Evolutionary conservation across 2,329 filamentous ascomycete species (phyloP).

Genomic region (Fusarium algeriense): DNA sequence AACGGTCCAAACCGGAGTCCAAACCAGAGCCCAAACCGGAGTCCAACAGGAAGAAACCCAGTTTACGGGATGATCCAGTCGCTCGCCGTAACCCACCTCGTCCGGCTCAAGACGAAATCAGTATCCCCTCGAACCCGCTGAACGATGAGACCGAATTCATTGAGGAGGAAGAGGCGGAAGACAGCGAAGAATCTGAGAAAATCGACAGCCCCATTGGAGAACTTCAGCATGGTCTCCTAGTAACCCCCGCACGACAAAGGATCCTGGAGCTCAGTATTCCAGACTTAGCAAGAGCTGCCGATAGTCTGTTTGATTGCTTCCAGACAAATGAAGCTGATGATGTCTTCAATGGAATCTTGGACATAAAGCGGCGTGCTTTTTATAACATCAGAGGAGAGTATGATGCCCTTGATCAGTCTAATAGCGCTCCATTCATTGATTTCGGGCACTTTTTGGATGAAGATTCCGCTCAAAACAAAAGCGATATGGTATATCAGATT

Average conservation of each 20-base stretch:
- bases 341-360: slow-evolving; percentile 41
- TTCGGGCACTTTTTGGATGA: slow-evolving; percentile 21
- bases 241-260: slow-evolving; percentile 33
- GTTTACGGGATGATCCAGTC: slow-evolving; percentile 20
- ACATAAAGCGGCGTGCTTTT: slow-evolving; percentile 47
- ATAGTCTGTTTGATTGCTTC: slow-evolving; percentile 47
- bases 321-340: slow-evolving; percentile 24
- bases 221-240: slow-evolving; percentile 3
- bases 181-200: slow-evolving; percentile 10
- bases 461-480: not conserved
- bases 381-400: slow-evolving; percentile 45
- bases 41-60: not conserved
- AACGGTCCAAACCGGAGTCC: not conserved
- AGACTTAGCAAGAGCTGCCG: slow-evolving; percentile 46
- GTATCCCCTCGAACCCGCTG: slow-evolving; percentile 27
- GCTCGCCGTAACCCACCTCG: slow-evolving; percentile 44
- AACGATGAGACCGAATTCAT: slow-evolving; percentile 42
- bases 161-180: slow-evolving; percentile 22
- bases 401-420: slow-evolving; percentile 21
- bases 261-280: slow-evolving; percentile 45
- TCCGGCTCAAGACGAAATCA: slow-evolving; percentile 34
- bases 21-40: not conserved
- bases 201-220: slow-evolving; percentile 2
- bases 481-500: slow-evolving; percentile 32
- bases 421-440: slow-evolving; percentile 48